phyloP scores from a whole-genome alignment of 176 grass and related monocot species.

The Lolium perenne region DNA sequence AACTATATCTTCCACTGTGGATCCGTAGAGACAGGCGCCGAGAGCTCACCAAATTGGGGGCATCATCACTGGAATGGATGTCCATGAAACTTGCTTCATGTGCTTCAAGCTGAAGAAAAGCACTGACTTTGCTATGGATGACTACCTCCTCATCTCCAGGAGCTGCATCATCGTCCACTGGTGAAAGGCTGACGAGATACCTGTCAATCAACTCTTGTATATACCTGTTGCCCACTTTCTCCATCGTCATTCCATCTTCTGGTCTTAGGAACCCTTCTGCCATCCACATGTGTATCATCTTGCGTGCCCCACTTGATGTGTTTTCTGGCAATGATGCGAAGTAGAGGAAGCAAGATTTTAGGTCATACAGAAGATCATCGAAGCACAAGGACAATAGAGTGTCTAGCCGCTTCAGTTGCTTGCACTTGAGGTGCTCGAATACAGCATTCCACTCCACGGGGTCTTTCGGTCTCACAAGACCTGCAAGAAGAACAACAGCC shows the following conservation, averaged over 20 bases:
- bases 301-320: neutral
- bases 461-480: constrained; percentile 40
- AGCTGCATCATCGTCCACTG: neutral
- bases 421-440: neutral
- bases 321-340: constrained; percentile 50
- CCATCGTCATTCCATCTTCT: constrained; percentile 33
- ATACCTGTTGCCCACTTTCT: constrained; percentile 43
- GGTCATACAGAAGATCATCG: constrained; percentile 53
- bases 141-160: neutral
- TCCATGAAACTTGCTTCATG: constrained; percentile 45
- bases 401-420: neutral
- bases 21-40: constrained; percentile 39
- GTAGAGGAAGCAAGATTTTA: constrained; percentile 54
- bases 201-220: constrained; percentile 37
- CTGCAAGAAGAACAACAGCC: constrained; percentile 32
- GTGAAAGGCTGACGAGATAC: constrained; percentile 30
- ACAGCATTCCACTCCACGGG: constrained; percentile 21
- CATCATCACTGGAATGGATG: constrained; percentile 18
- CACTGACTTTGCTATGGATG: constrained; percentile 41
- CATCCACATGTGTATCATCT: constrained; percentile 40
- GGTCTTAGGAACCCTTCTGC: constrained; percentile 54
- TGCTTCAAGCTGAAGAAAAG: constrained; percentile 46
- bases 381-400: constrained; percentile 34
- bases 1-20: constrained; percentile 36
- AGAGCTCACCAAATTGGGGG: constrained; percentile 24